Conservation (phyloP, 768 basidiomycete species). For the Kwoniella botswanensis region DNA sequence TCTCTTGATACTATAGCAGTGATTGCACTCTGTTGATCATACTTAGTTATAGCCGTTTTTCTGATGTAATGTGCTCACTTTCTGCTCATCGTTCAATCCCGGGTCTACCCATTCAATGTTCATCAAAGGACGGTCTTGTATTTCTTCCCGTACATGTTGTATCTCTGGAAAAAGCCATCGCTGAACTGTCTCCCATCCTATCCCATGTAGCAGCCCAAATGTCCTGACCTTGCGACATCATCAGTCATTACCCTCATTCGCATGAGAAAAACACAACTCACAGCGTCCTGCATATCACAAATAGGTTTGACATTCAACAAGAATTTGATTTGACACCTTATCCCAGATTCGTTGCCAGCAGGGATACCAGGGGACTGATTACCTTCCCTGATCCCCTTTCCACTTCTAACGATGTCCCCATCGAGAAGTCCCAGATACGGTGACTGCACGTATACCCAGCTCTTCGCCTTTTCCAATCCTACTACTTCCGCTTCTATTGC, state of each 20-base stretch:
- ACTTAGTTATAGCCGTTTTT: neutral
- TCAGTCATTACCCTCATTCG: neutral
- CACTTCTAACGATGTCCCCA: conserved; percentile 4
- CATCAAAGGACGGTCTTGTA: neutral
- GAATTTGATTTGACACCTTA: conserved; percentile 41
- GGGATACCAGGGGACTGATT: too few species aligned
- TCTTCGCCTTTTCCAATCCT: conserved; percentile 46
- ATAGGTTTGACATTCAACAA: conserved; percentile 30
- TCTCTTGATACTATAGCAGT: conserved; percentile 32
- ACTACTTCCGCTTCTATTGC: conserved; percentile 53
- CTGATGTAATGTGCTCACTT: conserved; percentile 15
- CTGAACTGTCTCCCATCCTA: conserved; percentile 1
- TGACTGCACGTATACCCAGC: conserved; percentile 47
- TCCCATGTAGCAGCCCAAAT: neutral
- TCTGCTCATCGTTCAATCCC: conserved; percentile 55
- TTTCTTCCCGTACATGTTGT: conserved; percentile 7
- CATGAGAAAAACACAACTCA: conserved; percentile 21
- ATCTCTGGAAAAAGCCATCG: conserved; percentile 53
- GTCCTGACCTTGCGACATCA: neutral
- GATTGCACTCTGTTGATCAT: conserved; percentile 34
- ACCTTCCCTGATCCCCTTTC: neutral
- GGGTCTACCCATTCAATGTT: conserved; percentile 38
- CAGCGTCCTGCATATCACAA: conserved; percentile 50
- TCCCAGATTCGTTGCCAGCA: neutral
- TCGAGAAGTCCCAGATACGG: conserved; percentile 16